Base-by-base conservation (phyloP, 2,329 filamentous ascomycete species). In the Cordyceps pruinosa region DNA sequence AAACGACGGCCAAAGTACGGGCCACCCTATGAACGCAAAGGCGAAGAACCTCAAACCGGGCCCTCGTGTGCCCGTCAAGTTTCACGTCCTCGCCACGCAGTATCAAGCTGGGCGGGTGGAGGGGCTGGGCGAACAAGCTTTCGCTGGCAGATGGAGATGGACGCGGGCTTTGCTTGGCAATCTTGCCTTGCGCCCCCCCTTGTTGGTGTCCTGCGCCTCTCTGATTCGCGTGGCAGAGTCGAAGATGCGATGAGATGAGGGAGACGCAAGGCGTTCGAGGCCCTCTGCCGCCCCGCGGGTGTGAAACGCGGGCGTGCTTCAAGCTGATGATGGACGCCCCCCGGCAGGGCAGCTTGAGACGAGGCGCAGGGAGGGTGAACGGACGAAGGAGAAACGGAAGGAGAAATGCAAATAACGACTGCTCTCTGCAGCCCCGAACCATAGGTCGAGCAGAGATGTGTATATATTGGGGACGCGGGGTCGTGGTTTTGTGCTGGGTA, bases 251-350 rank as follows among this genome's bases (percentile, higher is more conserved):
- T 53, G 50, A 10, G 39, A 45, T n/a, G 32, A 32, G 42, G 49
- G 49, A 42, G 49, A 42, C 37, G 25, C 8, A 23, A 7, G 26
- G 26, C 26, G 37, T 45, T 53, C 37, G 39, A 53, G 50, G 39
- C 26, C 15, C 39, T 25, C 25, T 25, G 37, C n/a, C n/a, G 28
- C 26, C 19, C 9, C 39, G 8, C 28, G 17, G 21, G 28, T 39
- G 32, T 62, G 61, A 63, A 62, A 63, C 61, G 56, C 56, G 56
- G 61, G 60, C 60, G 60, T 62, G 61, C 60, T 62, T 63, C 61
- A 62, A 42, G 37, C 47, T 54, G 49, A 44, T 47, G 19, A 26
- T 25, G n/a, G 13, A 35, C 4, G 26, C 17, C 25, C 9, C 30
- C 17, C 17, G 37, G 37, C n/a, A 17, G 47, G 19, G 7, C 21